Evolutionary conservation across 73 alveolate species (phyloP).

Genomic region (Breviolum minutum): DNA sequence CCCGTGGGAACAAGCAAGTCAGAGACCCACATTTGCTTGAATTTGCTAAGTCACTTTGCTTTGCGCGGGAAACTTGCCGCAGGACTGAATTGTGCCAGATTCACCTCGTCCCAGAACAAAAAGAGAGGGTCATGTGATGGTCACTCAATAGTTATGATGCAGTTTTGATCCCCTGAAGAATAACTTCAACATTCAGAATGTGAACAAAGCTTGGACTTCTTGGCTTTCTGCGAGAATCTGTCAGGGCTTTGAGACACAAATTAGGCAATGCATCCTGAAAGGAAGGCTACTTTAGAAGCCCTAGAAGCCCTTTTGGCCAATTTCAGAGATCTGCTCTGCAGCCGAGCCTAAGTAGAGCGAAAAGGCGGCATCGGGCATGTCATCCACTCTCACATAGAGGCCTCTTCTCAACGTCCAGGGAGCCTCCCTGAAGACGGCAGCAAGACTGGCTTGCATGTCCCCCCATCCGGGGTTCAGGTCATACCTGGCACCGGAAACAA

Average conservation of each 20-base stretch:
- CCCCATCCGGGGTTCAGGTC: slow-evolving; percentile 73
- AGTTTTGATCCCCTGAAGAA: too few relatives aligned
- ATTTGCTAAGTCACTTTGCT: background rate
- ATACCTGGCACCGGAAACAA: background rate
- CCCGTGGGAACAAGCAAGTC: too few relatives aligned
- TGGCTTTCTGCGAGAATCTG: background rate
- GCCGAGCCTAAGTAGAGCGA: slow-evolving; percentile 31
- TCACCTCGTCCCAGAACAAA: background rate
- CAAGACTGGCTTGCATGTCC: slow-evolving; percentile 53
- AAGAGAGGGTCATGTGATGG: too few relatives aligned
- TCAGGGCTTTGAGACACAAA: background rate
- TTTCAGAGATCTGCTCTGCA: too few relatives aligned
- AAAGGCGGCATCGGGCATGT: background rate
- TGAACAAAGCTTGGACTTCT: too few relatives aligned
- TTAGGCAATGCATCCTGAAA: background rate
- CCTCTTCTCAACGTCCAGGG: slow-evolving; percentile 65
- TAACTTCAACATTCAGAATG: too few relatives aligned
- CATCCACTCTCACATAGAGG: slow-evolving; percentile 26
- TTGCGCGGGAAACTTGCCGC: slow-evolving; percentile 28
- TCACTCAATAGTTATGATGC: too few relatives aligned
- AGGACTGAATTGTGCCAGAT: slow-evolving; percentile 35
- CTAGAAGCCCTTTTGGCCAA: too few relatives aligned
- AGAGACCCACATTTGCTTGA: too few relatives aligned
- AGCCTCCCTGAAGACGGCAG: slow-evolving; percentile 50
- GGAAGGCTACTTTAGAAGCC: background rate